A percentile compares a stretch with the other conserved stretches of the same genome.
Conservation (phyloP, 2,329 filamentous ascomycete species). For the Alternaria angustiovoidea region DNA sequence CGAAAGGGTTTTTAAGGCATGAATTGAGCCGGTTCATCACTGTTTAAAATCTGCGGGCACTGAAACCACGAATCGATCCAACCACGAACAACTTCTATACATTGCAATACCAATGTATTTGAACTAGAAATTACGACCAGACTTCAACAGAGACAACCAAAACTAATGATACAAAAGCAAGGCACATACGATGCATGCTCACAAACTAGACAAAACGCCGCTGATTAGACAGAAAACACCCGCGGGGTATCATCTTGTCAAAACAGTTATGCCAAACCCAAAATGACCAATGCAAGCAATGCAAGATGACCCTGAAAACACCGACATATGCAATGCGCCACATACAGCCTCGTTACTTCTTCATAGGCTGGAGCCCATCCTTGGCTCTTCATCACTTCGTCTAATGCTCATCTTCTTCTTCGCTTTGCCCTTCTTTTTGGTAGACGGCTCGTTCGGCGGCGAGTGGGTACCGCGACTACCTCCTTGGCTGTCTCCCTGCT, state of each 20-base stretch:
- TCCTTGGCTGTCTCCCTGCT: conserved; percentile 47
- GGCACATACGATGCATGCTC: background rate
- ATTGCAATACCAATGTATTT: conserved; percentile 3
- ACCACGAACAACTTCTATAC: background rate
- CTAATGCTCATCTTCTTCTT: conserved; percentile 39
- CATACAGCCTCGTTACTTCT: conserved; percentile 3
- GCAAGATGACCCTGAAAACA: conserved; percentile 11
- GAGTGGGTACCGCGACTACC: conserved; percentile 39
- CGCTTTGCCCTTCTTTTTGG: conserved; percentile 41
- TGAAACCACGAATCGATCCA: background rate
- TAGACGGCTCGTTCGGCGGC: conserved; percentile 34
- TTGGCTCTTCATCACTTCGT: conserved; percentile 27
- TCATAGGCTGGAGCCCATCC: conserved; percentile 41
- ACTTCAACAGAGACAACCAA: background rate
- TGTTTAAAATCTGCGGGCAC: no score
- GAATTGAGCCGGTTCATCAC: no score
- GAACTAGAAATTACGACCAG: conserved; percentile 4
- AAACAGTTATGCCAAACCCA: conserved; percentile 12
- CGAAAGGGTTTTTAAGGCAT: no score
- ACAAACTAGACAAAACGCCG: background rate
- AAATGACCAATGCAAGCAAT: conserved; percentile 7
- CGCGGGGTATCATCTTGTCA: conserved; percentile 11
- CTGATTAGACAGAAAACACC: conserved; percentile 7
- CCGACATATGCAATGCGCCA: conserved; percentile 12
- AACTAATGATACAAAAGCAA: conserved; percentile 4